Conservation (phyloP, 371 early-diverging fungal species). For the Saksenaea vasiformis region DNA sequence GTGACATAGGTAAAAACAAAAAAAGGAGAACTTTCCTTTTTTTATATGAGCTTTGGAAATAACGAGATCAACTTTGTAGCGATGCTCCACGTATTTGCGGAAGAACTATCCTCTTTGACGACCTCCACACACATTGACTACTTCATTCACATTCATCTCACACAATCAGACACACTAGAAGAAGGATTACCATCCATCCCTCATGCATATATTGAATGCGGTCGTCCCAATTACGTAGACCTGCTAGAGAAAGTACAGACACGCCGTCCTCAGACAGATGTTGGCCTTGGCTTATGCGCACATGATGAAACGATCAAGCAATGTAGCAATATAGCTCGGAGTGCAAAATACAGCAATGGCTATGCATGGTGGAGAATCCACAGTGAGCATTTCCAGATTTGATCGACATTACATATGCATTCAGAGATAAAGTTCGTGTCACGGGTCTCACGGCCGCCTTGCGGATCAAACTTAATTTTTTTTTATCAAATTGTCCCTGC, state of each 20-base stretch:
- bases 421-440: too few relatives aligned
- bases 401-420: not conserved
- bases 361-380: conserved; percentile 31
- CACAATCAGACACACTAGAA: not conserved
- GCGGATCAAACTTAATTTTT: too few relatives aligned
- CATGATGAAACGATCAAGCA: conserved; percentile 24
- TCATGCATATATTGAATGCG: conserved; percentile 1
- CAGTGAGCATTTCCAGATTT: conserved; percentile 36
- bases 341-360: conserved; percentile 18
- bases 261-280: conserved; percentile 6
- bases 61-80: conserved; percentile 10
- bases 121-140: not conserved
- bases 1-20: conserved; percentile 22
- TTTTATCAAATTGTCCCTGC: too few relatives aligned
- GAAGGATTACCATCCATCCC: not conserved
- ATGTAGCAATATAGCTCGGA: conserved; percentile 21
- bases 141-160: conserved; percentile 7
- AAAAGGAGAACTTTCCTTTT: too few relatives aligned
- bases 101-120: not conserved
- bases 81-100: conserved; percentile 6
- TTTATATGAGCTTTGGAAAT: not conserved
- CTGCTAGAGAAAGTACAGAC: conserved; percentile 14
- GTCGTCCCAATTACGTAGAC: conserved; percentile 20
- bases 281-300: conserved; percentile 37
- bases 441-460: not conserved